phyloP scores from a whole-genome alignment of 2,329 filamentous ascomycete species.

The Alternaria burnsii region DNA sequence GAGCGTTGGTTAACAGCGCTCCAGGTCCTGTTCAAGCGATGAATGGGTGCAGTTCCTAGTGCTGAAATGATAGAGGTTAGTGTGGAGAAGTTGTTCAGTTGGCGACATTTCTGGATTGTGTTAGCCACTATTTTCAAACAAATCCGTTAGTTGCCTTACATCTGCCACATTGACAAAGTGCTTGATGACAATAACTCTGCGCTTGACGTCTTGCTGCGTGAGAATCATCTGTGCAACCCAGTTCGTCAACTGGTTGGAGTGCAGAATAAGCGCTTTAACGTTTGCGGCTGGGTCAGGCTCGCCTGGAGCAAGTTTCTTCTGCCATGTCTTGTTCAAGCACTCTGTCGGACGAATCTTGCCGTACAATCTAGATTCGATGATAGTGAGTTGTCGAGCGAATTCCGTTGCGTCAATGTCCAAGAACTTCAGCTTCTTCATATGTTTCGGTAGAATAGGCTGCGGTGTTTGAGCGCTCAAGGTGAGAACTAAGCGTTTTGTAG shows the following conservation, averaged over 20 bases:
- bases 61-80: slow-evolving; percentile 98
- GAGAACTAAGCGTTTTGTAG: slow-evolving; percentile 84
- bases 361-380: slow-evolving; percentile 94
- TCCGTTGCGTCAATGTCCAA: slow-evolving; percentile 95
- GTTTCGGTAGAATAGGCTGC: slow-evolving; percentile 91
- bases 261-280: slow-evolving; percentile 93
- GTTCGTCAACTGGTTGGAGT: slow-evolving; percentile 98
- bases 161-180: slow-evolving; percentile 97
- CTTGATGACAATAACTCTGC: slow-evolving; percentile 96
- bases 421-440: slow-evolving; percentile 99
- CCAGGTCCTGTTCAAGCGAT: slow-evolving; percentile 93
- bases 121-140: slow-evolving; percentile 32
- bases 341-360: slow-evolving; percentile 96
- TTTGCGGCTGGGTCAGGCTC: slow-evolving; percentile 89
- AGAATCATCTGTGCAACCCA: slow-evolving; percentile 99
- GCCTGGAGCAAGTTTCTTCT: slow-evolving; percentile 87
- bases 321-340: slow-evolving; percentile 98
- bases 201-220: slow-evolving; percentile 92
- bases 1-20: slow-evolving; percentile 89
- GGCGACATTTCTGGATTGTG: slow-evolving; percentile 80
- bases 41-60: slow-evolving; percentile 91
- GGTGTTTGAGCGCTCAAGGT: slow-evolving; percentile 85
- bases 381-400: slow-evolving; percentile 96
- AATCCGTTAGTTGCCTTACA: slow-evolving; percentile 63
- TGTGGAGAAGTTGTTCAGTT: slow-evolving; percentile 95